Evolutionary conservation across 2,329 filamentous ascomycete species (phyloP).

Genomic region (Verticillium longisporum): DNA sequence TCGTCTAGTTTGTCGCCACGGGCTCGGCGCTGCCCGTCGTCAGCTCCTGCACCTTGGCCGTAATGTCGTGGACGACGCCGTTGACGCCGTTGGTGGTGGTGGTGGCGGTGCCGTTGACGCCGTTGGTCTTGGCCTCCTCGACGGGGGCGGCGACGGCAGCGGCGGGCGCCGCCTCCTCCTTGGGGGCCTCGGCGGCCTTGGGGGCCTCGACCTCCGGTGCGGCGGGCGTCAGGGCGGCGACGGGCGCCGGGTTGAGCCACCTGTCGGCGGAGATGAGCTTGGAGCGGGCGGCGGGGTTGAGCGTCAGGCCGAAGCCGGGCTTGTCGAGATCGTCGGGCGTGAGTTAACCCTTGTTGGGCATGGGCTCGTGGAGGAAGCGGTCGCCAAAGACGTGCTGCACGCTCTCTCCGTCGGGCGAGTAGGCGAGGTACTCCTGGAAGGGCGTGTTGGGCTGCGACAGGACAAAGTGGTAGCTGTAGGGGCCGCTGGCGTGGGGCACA

Average conservation of each 20-base stretch:
- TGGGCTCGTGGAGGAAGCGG: constrained; percentile 84
- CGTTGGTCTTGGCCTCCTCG: constrained; percentile 7
- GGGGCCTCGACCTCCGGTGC: neutral
- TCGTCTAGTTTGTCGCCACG: neutral
- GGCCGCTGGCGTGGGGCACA: constrained; percentile 88
- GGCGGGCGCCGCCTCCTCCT: neutral
- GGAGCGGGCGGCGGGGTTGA: constrained; percentile 66
- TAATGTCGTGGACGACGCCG: constrained; percentile 22
- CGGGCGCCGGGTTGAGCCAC: constrained; percentile 58
- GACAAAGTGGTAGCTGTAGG: constrained; percentile 95
- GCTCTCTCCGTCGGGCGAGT: constrained; percentile 83
- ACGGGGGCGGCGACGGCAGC: neutral
- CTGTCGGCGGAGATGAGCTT: constrained; percentile 71
- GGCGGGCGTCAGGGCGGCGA: neutral
- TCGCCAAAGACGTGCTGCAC: constrained; percentile 90
- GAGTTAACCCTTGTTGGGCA: constrained; percentile 75
- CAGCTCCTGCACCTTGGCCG: constrained; percentile 26
- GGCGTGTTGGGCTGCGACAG: constrained; percentile 88
- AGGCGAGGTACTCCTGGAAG: constrained; percentile 94
- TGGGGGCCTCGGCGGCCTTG: neutral
- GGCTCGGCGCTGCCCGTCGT: constrained; percentile 13
- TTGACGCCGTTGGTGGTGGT: constrained; percentile 6
- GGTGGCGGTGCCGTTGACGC: constrained; percentile 2
- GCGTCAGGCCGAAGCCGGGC: constrained; percentile 82
- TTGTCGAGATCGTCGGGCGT: constrained; percentile 75